Evolutionary conservation across 1,284 basidiomycete species (phyloP).

Genomic region (Lentinula novae-zelandiae): DNA sequence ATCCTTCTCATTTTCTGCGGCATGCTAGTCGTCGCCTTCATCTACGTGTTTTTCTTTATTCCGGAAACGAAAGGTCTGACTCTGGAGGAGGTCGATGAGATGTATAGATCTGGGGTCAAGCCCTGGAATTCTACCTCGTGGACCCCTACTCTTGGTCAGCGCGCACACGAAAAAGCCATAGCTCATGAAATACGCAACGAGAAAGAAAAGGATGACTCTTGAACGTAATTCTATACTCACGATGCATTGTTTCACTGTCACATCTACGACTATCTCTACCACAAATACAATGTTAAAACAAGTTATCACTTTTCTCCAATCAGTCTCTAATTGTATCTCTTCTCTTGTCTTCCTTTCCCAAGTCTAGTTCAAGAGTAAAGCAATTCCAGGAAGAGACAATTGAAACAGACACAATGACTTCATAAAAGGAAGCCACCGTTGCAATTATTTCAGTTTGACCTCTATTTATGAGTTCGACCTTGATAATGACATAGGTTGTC

Average conservation of each 20-base stretch:
- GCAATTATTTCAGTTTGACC: no score
- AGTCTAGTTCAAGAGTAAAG: background rate
- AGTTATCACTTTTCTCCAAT: no score
- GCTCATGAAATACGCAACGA: conserved; percentile 10
- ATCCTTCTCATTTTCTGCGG: conserved; percentile 77
- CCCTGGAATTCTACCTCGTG: conserved; percentile 64
- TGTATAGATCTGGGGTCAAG: conserved; percentile 62
- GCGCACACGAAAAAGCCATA: conserved; percentile 28
- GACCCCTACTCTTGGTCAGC: conserved; percentile 46
- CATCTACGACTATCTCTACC: background rate
- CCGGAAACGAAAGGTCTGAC: conserved; percentile 77
- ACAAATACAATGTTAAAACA: no score
- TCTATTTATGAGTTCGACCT: background rate
- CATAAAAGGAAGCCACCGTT: no score
- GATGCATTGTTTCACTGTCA: no score
- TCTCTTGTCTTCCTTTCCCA: no score
- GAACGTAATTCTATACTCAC: background rate
- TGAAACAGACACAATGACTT: no score
- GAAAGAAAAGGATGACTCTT: background rate
- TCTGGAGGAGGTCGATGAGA: conserved; percentile 76
- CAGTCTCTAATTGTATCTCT: no score
- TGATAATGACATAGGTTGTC: background rate
- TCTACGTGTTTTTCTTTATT: conserved; percentile 67
- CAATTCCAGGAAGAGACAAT: background rate
- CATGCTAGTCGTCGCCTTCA: conserved; percentile 65